Evolutionary conservation across 2,329 filamentous ascomycete genomes (phyloP).

Genomic region (Curvularia sp.): DNA sequence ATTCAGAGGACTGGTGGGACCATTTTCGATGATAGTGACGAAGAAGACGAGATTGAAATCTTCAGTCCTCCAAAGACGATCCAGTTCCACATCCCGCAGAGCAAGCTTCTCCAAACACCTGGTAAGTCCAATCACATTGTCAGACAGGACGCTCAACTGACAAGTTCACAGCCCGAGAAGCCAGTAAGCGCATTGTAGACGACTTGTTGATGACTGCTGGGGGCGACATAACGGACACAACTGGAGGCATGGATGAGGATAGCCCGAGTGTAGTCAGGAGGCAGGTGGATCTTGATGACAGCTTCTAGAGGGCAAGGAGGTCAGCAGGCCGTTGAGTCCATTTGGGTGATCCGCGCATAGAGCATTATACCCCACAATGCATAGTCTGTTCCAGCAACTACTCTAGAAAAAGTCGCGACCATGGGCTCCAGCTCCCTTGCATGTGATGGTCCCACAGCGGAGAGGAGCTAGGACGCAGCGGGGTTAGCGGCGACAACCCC

Average conservation of each 20-base stretch:
- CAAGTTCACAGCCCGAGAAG: conserved; percentile 69
- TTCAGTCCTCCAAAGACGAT: conserved; percentile 95
- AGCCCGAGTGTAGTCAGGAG: conserved; percentile 58
- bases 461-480: conserved; percentile 8
- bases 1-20: conserved; percentile 54
- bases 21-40: conserved; percentile 78
- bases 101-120: conserved; percentile 79
- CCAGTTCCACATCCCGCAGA: conserved; percentile 80
- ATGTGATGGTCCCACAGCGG: conserved; percentile 18
- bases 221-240: conserved; percentile 60
- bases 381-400: conserved; percentile 3
- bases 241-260: conserved; percentile 52
- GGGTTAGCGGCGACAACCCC: conserved; percentile 26
- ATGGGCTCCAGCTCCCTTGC: conserved; percentile 5
- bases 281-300: conserved; percentile 57
- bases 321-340: not conserved
- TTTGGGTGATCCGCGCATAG: conserved; percentile 2
- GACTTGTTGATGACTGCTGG: conserved; percentile 80
- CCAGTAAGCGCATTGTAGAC: conserved; percentile 80
- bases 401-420: conserved; percentile 12
- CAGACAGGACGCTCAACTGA: conserved; percentile 2
- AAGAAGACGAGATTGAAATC: conserved; percentile 56
- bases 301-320: conserved; percentile 46
- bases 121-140: conserved; percentile 58
- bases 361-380: conserved; percentile 18